Percentiles rank a stretch among this genome's conserved stretches.
These are phyloP conservation scores for Myotisia sp. DNA, from an alignment of 2,329 filamentous ascomycete genomes.

Conservation along the genomic window DNA sequence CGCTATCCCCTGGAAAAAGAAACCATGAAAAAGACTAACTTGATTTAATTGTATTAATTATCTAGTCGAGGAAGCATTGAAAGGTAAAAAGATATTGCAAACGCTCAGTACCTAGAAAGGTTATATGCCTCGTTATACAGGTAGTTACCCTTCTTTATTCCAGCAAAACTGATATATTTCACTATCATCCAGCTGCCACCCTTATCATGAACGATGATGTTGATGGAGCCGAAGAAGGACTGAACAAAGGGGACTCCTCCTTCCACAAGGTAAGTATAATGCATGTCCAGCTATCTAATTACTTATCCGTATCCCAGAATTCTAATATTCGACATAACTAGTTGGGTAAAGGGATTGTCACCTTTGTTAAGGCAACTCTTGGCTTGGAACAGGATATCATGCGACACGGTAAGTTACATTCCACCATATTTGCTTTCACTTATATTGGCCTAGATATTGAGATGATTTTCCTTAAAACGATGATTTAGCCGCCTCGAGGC, in stretches of 20 bases:
- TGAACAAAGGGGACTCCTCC: constrained; percentile 61
- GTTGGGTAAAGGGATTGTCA: constrained; percentile 65
- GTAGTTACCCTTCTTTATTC: neutral
- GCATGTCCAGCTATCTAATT: neutral
- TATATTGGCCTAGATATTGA: too few relatives aligned
- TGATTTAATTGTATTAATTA: constrained; percentile 3
- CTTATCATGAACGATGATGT: constrained; percentile 85
- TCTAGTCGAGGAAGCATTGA: constrained; percentile 29
- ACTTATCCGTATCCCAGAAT: neutral
- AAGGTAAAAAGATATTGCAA: too few relatives aligned
- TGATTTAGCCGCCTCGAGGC: constrained; percentile 46
- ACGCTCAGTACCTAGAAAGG: too few relatives aligned
- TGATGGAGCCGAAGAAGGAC: constrained; percentile 59
- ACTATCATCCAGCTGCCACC: constrained; percentile 38
- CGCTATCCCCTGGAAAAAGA: too few relatives aligned
- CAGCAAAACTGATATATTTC: neutral
- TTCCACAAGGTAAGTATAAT: constrained; percentile 56
- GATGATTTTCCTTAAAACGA: neutral
- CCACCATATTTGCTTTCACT: neutral
- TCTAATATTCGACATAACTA: constrained; percentile 21
- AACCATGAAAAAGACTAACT: too few relatives aligned
- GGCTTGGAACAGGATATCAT: constrained; percentile 89
- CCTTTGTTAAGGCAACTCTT: constrained; percentile 72
- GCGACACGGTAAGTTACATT: constrained; percentile 45
- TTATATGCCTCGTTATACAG: neutral